phyloP scores from a whole-genome alignment of 2,329 filamentous ascomycete genomes.

The Xylaria sp. region DNA sequence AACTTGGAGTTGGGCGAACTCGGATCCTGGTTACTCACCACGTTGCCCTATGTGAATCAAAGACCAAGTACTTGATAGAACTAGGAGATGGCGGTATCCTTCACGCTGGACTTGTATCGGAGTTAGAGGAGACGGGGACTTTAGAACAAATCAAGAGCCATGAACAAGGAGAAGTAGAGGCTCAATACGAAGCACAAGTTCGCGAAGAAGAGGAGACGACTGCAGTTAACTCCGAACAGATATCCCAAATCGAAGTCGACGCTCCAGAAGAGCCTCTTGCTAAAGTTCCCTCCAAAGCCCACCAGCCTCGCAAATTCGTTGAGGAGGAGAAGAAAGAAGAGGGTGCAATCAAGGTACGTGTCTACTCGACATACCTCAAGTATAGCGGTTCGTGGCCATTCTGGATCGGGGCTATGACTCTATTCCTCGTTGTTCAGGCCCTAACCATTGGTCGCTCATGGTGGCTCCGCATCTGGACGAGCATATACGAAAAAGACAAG shows the following conservation, averaged over 20 bases:
- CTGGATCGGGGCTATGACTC: slow-evolving; percentile 64
- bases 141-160: slow-evolving; percentile 67
- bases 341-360: slow-evolving; percentile 72
- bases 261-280: slow-evolving; percentile 55
- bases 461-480: slow-evolving; percentile 74
- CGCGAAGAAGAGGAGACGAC: slow-evolving; percentile 62
- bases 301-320: slow-evolving; percentile 73
- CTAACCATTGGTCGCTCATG: slow-evolving; percentile 69
- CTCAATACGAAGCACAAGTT: slow-evolving; percentile 53
- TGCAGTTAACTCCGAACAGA: slow-evolving; percentile 65
- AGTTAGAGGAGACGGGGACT: slow-evolving; percentile 68
- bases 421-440: slow-evolving; percentile 66
- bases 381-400: slow-evolving; percentile 71
- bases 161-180: slow-evolving; percentile 59
- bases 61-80: slow-evolving; percentile 78
- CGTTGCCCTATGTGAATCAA: slow-evolving; percentile 74
- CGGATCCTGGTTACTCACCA: slow-evolving; percentile 85
- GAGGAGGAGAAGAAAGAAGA: slow-evolving; percentile 79
- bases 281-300: slow-evolving; percentile 61
- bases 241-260: slow-evolving; percentile 55
- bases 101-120: slow-evolving; percentile 71
- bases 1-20: slow-evolving; percentile 75
- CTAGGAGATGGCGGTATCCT: slow-evolving; percentile 74
- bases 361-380: slow-evolving; percentile 75
- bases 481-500: slow-evolving; percentile 52